These are phyloP conservation scores for Chiua virens DNA, from an alignment of 768 basidiomycete species.

Conservation along the genomic window DNA sequence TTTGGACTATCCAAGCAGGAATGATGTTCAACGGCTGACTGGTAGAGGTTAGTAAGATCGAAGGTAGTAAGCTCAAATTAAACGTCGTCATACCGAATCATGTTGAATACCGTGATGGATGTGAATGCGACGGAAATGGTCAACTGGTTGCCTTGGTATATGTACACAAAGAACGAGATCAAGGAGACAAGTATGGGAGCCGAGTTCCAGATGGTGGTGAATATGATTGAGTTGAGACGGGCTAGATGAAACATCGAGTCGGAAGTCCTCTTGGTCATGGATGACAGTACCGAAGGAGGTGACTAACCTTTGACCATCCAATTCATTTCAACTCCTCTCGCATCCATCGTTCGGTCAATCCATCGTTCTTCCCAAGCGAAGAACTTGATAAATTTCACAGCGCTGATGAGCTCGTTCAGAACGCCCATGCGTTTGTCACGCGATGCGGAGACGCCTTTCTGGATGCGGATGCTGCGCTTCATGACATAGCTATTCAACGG, in stretches of 20 bases:
- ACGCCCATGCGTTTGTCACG: conserved; percentile 45
- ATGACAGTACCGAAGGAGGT: not conserved
- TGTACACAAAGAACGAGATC: conserved; percentile 73
- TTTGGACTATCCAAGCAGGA: conserved; percentile 75
- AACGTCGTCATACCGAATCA: conserved; percentile 59
- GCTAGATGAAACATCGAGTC: conserved; percentile 35
- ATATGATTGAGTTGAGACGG: conserved; percentile 70
- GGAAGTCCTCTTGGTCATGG: not conserved
- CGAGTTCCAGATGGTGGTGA: conserved; percentile 68
- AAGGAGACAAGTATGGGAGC: conserved; percentile 82
- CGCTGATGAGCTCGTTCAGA: conserved; percentile 45
- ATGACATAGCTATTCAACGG: conserved; percentile 43
- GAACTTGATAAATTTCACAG: conserved; percentile 44
- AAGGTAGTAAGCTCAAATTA: not conserved
- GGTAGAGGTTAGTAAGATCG: not conserved
- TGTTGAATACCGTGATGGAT: conserved; percentile 80
- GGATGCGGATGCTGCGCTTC: conserved; percentile 37
- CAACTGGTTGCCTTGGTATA: conserved; percentile 70
- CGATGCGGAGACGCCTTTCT: conserved; percentile 32
- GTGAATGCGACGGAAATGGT: conserved; percentile 85
- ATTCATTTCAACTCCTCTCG: conserved; percentile 66
- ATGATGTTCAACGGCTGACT: conserved; percentile 76
- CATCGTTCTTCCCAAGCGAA: conserved; percentile 45
- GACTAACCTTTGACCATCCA: conserved; percentile 71
- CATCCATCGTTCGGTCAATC: conserved; percentile 41